Percentiles rank a stretch among this genome's conserved stretches.
Conservation (phyloP, 768 basidiomycete genomes). For the Austroboletus eburneus region DNA sequence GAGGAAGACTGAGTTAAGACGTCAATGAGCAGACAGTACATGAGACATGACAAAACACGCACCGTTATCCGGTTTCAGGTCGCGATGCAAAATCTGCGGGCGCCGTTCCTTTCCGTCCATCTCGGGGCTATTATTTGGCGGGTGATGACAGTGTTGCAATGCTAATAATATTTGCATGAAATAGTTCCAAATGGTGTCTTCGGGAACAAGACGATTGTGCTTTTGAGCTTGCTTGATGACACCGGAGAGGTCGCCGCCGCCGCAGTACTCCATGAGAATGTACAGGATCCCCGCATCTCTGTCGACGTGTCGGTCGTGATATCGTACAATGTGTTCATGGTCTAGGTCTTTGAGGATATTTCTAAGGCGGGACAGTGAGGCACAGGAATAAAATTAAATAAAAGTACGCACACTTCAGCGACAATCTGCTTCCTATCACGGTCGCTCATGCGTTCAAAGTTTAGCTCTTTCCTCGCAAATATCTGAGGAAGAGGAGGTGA, state of each 20-base stretch:
- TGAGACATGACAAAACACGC: slow-evolving; percentile 19
- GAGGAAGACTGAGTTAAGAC: slow-evolving; percentile 67
- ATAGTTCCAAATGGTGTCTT: slow-evolving; percentile 94
- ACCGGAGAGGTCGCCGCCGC: slow-evolving; percentile 88
- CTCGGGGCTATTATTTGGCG: slow-evolving; percentile 37
- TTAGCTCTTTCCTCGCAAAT: slow-evolving; percentile 91
- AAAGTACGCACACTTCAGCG: slow-evolving; percentile 83
- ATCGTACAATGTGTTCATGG: slow-evolving; percentile 95
- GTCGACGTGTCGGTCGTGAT: slow-evolving; percentile 91
- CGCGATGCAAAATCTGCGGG: slow-evolving; percentile 85
- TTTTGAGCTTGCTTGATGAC: slow-evolving; percentile 78
- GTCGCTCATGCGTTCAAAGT: slow-evolving; percentile 96
- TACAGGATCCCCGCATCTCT: slow-evolving; percentile 87
- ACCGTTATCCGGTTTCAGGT: slow-evolving; percentile 98
- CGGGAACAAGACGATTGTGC: slow-evolving; percentile 69
- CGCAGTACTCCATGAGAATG: slow-evolving; percentile 99
- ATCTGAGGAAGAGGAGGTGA: slow-evolving; percentile 42
- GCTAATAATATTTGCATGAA: slow-evolving; percentile 92
- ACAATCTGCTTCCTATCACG: slow-evolving; percentile 96
- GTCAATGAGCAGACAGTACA: not conserved
- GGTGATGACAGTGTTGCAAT: slow-evolving; percentile 90
- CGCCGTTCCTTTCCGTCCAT: slow-evolving; percentile 49
- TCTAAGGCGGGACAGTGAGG: slow-evolving; percentile 37
- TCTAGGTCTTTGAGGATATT: slow-evolving; percentile 95
- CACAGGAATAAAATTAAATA: not conserved